Base-by-base conservation (phyloP, 1,139 yeast species). In the Magnusiomyces suaveolens region DNA sequence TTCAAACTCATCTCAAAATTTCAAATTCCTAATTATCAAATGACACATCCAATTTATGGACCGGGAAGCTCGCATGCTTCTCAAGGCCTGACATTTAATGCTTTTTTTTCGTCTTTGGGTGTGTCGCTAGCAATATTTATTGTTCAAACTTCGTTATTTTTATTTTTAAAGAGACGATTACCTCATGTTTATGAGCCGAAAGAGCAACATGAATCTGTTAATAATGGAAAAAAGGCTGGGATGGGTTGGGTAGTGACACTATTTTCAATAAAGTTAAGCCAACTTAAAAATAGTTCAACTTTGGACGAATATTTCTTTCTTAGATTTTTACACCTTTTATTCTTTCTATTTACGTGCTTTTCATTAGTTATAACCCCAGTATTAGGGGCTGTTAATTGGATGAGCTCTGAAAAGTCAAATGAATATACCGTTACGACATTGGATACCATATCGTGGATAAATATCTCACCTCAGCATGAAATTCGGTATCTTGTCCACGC, bases 221-320 rank as follows among this genome's bases (percentile, higher is more conserved):
- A 56, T 16, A 55, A 55, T 43, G 57, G 61, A 14, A 56, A 62
- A 2, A 16, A 49, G 6, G 59, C 64, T 3, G 47, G 63, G 14
- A 52, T 64, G 14, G 60, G 56, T 18, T 68, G 71, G 71, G 24
- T 68, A 3, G 46, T 46, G 1, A 54, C 60, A 1, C 52, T 62
- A 0, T 43, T 54, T 41, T 38, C 44, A 0, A 52, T 54, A 2
- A 56, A 64, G 1, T 51, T 62, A 21, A 52, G 53, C 12, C 53
- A 52, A 1, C 53, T 67, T 8, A 56, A 57, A 6, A 48, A 55
- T 0, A 52, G 50, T 2, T 60, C 60, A 6, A 70, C 69, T 1
- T 56, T 66, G 8, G 71, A 68, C 48, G 71, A 68, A 1, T 68
- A 66, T 54, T 69, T 67, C 54, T 66, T 67, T 47, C 58, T 69